phyloP scores from a whole-genome alignment of 495 filamentous ascomycete species.

The Penicillium flavigenum region DNA sequence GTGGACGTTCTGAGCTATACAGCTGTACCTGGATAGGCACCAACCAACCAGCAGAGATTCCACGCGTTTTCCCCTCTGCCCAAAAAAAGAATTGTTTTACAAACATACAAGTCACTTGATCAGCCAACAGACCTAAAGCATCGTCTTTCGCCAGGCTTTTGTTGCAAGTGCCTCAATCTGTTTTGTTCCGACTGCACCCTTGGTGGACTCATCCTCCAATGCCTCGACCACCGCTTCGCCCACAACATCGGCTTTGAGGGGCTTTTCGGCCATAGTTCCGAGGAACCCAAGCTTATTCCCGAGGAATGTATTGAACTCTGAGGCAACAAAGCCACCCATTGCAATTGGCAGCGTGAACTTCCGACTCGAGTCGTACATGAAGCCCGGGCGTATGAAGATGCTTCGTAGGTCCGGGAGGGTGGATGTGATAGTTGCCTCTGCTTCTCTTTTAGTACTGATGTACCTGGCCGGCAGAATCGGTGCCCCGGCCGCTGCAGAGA shows the following conservation, averaged over 20 bases:
- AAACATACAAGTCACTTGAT: constrained; percentile 2
- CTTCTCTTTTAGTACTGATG: constrained; percentile 88
- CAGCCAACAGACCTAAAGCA: constrained; percentile 57
- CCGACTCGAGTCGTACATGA: constrained; percentile 83
- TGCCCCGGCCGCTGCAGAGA: constrained; percentile 83
- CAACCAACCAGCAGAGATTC: constrained; percentile 8
- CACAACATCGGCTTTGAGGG: constrained; percentile 80
- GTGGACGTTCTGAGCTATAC: constrained; percentile 13
- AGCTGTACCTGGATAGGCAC: constrained; percentile 7
- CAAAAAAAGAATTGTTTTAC: constrained; percentile 5
- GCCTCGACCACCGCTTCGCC: constrained; percentile 82
- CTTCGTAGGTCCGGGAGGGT: constrained; percentile 71
- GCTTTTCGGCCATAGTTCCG: constrained; percentile 80
- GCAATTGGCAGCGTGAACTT: constrained; percentile 84
- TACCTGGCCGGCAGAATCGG: constrained; percentile 82
- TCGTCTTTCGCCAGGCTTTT: constrained; percentile 75
- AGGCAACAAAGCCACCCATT: constrained; percentile 63
- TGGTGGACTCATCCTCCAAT: constrained; percentile 64
- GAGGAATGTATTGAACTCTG: constrained; percentile 68
- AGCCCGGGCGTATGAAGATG: constrained; percentile 80
- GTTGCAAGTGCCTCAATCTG: constrained; percentile 71
- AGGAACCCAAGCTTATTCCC: constrained; percentile 71
- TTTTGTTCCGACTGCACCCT: constrained; percentile 65
- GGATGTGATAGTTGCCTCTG: constrained; percentile 72
- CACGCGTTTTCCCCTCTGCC: constrained; percentile 1